Evolutionary conservation across 2,329 filamentous ascomycete genomes (phyloP).

Genomic region (Ascochyta clinopodiicola): DNA sequence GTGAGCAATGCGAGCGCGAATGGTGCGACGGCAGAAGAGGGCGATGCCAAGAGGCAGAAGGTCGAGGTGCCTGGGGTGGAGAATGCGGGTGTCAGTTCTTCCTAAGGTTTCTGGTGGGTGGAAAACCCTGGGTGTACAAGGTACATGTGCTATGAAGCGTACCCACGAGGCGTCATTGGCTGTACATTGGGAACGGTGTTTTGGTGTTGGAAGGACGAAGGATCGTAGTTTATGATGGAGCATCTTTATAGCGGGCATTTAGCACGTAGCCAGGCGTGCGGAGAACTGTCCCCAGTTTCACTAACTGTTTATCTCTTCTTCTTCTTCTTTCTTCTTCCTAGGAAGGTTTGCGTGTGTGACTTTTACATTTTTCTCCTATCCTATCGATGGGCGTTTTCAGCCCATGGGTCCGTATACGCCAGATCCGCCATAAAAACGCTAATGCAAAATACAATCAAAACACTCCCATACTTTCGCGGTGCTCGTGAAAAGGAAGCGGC

Average conservation of each 20-base stretch:
- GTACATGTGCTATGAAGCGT: background rate
- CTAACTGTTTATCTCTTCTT: background rate
- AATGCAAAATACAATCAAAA: conserved; percentile 18
- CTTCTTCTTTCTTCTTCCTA: background rate
- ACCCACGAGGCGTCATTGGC: conserved; percentile 4
- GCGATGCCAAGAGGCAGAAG: conserved; percentile 52
- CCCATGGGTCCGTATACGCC: conserved; percentile 5
- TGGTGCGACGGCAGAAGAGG: conserved; percentile 32
- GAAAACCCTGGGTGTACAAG: background rate
- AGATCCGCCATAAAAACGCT: conserved; percentile 10
- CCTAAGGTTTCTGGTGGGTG: background rate
- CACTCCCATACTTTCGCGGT: background rate
- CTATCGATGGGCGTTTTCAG: background rate
- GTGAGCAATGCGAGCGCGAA: conserved; percentile 53
- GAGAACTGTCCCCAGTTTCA: background rate
- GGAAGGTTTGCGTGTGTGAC: background rate
- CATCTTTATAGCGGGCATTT: conserved; percentile 8
- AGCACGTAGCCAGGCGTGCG: background rate
- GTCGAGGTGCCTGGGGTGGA: conserved; percentile 38
- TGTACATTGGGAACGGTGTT: conserved; percentile 2
- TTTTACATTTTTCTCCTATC: conserved; percentile 4
- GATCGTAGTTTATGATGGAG: background rate
- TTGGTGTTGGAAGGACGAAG: background rate
- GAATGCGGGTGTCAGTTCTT: conserved; percentile 20
- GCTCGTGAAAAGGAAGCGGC: too few species aligned